These are phyloP conservation scores for Backusella macrospora DNA, from an alignment of 192 early-diverging fungal species.

Conservation along the genomic window DNA sequence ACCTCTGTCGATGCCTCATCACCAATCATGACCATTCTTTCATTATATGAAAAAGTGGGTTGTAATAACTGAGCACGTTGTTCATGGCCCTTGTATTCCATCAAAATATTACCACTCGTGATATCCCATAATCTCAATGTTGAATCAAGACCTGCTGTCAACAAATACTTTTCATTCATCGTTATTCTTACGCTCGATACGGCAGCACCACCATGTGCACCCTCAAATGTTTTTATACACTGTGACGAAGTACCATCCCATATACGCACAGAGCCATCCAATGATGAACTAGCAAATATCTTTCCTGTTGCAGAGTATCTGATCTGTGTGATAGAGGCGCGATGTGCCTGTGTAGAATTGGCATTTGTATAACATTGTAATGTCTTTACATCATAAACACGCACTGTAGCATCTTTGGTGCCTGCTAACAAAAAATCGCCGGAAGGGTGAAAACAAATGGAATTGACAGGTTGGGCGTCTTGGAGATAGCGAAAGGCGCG, in stretches of 20 bases:
- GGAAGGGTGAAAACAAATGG: conserved; percentile 91
- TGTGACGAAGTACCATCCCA: conserved; percentile 83
- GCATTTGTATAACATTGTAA: conserved; percentile 78
- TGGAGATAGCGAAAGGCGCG: conserved; percentile 82
- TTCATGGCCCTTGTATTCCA: conserved; percentile 71
- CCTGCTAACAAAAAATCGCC: conserved; percentile 85
- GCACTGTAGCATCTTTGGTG: conserved; percentile 76
- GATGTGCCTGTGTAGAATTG: conserved; percentile 50
- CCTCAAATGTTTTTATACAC: conserved; percentile 73
- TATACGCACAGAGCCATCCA: conserved; percentile 85
- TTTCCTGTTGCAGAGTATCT: conserved; percentile 71
- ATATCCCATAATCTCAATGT: conserved; percentile 82
- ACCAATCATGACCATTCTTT: conserved; percentile 68
- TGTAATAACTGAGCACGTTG: conserved; percentile 47
- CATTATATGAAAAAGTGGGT: conserved; percentile 68
- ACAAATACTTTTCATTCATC: conserved; percentile 71
- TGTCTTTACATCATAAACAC: conserved; percentile 87
- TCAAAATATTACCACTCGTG: conserved; percentile 67
- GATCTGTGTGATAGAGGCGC: conserved; percentile 65
- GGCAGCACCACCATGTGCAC: conserved; percentile 75
- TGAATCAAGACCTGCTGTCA: conserved; percentile 83
- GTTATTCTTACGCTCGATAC: conserved; percentile 80
- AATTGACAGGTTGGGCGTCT: conserved; percentile 77
- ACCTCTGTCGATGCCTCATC: conserved; percentile 68
- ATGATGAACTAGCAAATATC: conserved; percentile 74